Conservation (phyloP, 345 rosid genomes). For the Populus ilicifolia region DNA sequence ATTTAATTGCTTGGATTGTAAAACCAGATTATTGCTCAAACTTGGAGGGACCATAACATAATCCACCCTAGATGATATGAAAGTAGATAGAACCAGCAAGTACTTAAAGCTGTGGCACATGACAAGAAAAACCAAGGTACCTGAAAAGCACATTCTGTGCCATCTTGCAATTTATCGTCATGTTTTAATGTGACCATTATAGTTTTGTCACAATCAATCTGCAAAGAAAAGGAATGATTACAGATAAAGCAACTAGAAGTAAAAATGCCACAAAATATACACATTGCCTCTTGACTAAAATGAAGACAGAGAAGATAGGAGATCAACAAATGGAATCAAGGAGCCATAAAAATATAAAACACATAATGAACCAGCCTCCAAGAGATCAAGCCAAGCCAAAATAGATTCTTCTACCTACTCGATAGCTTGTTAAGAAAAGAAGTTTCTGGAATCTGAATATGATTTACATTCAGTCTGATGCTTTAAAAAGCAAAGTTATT, state of each 20-base stretch:
- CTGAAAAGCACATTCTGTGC: slow-evolving; percentile 92
- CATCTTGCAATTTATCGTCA: slow-evolving; percentile 94
- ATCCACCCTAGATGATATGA: background rate
- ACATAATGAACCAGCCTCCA: background rate
- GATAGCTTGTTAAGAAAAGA: background rate
- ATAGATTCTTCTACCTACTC: background rate
- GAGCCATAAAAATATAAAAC: background rate
- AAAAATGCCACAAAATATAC: slow-evolving; percentile 1
- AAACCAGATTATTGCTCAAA: background rate
- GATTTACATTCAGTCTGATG: background rate
- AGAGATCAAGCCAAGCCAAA: background rate
- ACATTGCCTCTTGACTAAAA: background rate
- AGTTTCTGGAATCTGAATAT: background rate
- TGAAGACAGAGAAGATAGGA: background rate
- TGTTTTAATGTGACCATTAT: slow-evolving; percentile 88
- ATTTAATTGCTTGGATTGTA: background rate
- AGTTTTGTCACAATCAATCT: slow-evolving; percentile 93
- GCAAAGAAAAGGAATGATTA: slow-evolving; percentile 31
- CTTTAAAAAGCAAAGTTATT: background rate
- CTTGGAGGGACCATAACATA: background rate
- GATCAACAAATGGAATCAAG: background rate
- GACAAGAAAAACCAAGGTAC: slow-evolving; percentile 27
- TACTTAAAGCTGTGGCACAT: background rate
- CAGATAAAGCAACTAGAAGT: slow-evolving; percentile 13
- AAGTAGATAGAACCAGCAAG: background rate